Evolutionary conservation across 2,329 filamentous ascomycete genomes (phyloP), one percentile per base, ranked within the genome.

Genomic region (Alternaria ethzedia): DNA sequence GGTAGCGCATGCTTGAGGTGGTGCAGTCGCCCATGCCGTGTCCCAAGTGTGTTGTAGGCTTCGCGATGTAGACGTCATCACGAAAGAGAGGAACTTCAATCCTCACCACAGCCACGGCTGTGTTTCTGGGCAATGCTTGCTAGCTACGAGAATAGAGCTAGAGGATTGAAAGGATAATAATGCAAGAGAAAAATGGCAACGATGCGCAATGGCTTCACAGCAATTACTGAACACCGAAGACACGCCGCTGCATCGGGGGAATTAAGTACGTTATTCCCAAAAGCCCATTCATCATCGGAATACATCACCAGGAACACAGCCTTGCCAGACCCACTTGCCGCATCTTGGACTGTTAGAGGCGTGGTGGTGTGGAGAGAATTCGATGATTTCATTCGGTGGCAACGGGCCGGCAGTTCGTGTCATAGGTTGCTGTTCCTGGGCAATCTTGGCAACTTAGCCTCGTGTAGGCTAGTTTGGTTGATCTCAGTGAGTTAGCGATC

Each of bases 1-100:
- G 0, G 71, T 73, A 9, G 57, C 43, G 61, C 71, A 73, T 41
- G 69, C 59, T 5, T 68, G 15, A 20, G 70, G 65, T 15, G 69
- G 69, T 45, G 66, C 59, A 5, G 60, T 67, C 12, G 55, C 46
- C 60, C 59, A 74, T 4, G 67, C 61, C 2, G 64, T 68, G 17
- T 65, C 46, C 71, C 71, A 74, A 12, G 67, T 41, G 20, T 64
- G 67, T 32, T 66, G 64, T 28, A 68, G 67, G 30, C 45, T 60
- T 15, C 69, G 65, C 3, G 63, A 64, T 32, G 67, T 64, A 12
- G 67, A 62, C 17, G 65, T 58, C 70, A 71, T 72, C 17, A 30
- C 9, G 20, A 9, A 15, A 23, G 8, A 6, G 20, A 36, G 20
- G 28, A 41, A 12, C 23, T 15, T 52, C 30, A 3, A 13, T 5